phyloP scores from a whole-genome alignment of 1,284 basidiomycete genomes.

The Neotropicomus parvogracilis region DNA sequence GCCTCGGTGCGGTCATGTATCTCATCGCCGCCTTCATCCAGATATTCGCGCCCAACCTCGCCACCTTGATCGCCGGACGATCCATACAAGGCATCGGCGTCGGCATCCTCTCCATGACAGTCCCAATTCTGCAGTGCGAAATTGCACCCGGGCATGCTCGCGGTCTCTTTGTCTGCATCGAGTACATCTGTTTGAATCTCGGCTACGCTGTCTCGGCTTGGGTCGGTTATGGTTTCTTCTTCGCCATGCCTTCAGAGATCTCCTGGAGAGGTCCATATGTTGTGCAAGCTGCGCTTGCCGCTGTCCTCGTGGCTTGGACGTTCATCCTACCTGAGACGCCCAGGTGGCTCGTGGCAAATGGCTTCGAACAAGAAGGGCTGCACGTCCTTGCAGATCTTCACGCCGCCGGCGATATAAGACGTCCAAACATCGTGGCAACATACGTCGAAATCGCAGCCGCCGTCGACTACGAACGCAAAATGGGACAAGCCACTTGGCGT shows the following conservation, averaged over 20 bases:
- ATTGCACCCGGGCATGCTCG: slow-evolving; percentile 52
- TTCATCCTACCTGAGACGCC: slow-evolving; percentile 54
- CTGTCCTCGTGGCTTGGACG: slow-evolving; percentile 43
- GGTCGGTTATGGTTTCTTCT: slow-evolving; percentile 52
- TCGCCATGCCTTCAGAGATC: slow-evolving; percentile 45
- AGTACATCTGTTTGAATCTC: slow-evolving; percentile 49
- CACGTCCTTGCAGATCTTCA: slow-evolving; percentile 48
- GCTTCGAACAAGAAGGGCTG: slow-evolving; percentile 45
- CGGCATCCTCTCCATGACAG: slow-evolving; percentile 53
- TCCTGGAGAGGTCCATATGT: slow-evolving; percentile 55
- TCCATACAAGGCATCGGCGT: slow-evolving; percentile 47
- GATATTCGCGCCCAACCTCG: slow-evolving; percentile 42
- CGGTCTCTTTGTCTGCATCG: slow-evolving; percentile 50
- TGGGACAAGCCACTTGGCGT: slow-evolving; percentile 42
- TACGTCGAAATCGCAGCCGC: slow-evolving; percentile 43
- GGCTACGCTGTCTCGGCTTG: slow-evolving; percentile 51
- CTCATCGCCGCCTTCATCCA: slow-evolving; percentile 47
- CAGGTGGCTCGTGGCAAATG: slow-evolving; percentile 51
- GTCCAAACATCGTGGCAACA: slow-evolving; percentile 37
- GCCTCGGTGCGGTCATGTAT: slow-evolving; percentile 48
- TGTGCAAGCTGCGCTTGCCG: slow-evolving; percentile 44
- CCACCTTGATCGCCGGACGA: slow-evolving; percentile 43
- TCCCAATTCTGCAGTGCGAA: slow-evolving; percentile 51
- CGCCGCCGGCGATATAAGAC: slow-evolving; percentile 40
- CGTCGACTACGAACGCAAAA: slow-evolving; percentile 39